phyloP scores from a whole-genome alignment of 2,329 filamentous ascomycete species.

The Phoma herbarum region DNA sequence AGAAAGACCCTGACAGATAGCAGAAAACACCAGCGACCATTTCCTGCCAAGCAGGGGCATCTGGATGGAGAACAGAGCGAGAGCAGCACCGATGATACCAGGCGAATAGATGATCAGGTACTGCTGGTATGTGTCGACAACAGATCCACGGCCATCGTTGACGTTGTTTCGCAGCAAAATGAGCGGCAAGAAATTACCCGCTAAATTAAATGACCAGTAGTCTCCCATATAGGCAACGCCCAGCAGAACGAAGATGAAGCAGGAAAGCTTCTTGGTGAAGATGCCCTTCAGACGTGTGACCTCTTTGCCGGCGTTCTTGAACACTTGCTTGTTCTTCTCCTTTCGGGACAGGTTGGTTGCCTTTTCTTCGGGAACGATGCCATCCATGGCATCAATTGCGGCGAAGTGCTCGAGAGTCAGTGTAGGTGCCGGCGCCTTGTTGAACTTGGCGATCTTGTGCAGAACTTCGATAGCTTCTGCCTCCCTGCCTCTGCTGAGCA shows the following conservation, averaged over 20 bases:
- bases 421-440: conserved; percentile 33
- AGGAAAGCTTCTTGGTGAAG: conserved; percentile 39
- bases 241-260: conserved; percentile 38
- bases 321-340: conserved; percentile 35
- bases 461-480: conserved; percentile 40
- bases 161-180: conserved; percentile 45
- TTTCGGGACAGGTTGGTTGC: conserved; percentile 12
- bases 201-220: conserved; percentile 46
- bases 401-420: conserved; percentile 40
- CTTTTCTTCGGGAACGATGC: conserved; percentile 8
- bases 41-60: conserved; percentile 41
- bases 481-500: conserved; percentile 37
- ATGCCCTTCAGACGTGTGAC: conserved; percentile 39
- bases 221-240: conserved; percentile 44
- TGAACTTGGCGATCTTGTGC: conserved; percentile 42
- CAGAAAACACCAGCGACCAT: conserved; percentile 42
- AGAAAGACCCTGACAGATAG: conserved; percentile 37
- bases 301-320: conserved; percentile 35
- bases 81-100: conserved; percentile 36
- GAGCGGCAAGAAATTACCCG: conserved; percentile 38
- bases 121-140: conserved; percentile 40
- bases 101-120: conserved; percentile 44
- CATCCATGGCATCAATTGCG: conserved; percentile 32
- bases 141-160: conserved; percentile 30
- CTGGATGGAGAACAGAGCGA: conserved; percentile 38